Conservation (phyloP, 345 rosid species). For the Murraya koenigii region DNA sequence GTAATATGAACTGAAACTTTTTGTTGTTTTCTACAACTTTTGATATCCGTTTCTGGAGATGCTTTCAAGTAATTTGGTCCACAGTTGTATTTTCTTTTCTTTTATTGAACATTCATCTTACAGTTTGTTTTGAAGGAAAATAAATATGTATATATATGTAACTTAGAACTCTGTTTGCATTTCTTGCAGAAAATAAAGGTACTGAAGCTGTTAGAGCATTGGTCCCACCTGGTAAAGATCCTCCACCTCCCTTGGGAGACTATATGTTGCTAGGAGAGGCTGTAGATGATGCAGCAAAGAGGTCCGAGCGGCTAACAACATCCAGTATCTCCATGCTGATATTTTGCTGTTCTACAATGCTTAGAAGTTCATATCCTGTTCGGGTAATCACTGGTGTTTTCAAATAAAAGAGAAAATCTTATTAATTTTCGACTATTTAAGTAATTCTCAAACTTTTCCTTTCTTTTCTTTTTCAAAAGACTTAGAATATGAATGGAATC, state of each 20-base stretch:
- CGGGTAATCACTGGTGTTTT: conserved; percentile 48
- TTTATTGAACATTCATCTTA: not conserved
- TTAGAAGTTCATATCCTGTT: conserved; percentile 59
- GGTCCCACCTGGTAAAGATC: conserved; percentile 67
- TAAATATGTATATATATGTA: not conserved
- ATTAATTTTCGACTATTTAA: not conserved
- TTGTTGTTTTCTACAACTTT: not conserved
- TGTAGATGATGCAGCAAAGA: conserved; percentile 39
- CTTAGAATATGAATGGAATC: not conserved
- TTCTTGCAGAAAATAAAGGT: conserved; percentile 57
- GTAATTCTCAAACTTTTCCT: not conserved
- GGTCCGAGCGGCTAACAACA: conserved; percentile 40
- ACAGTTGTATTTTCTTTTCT: not conserved
- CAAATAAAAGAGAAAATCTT: not conserved
- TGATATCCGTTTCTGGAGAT: not conserved
- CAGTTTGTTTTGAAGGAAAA: not conserved
- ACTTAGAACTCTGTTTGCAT: not conserved
- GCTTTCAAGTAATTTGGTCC: not conserved
- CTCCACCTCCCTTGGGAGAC: conserved; percentile 70
- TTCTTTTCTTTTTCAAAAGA: not conserved
- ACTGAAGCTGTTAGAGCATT: conserved; percentile 55
- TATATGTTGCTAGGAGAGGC: conserved; percentile 32
- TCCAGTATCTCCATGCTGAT: conserved; percentile 55
- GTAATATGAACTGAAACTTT: not conserved
- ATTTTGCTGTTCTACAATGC: conserved; percentile 62